A percentile compares a stretch with the other conserved stretches of the same genome.
These are phyloP conservation scores for Podosphaera aphanis DNA, from an alignment of 2,329 filamentous ascomycete species.

Conservation along the genomic window DNA sequence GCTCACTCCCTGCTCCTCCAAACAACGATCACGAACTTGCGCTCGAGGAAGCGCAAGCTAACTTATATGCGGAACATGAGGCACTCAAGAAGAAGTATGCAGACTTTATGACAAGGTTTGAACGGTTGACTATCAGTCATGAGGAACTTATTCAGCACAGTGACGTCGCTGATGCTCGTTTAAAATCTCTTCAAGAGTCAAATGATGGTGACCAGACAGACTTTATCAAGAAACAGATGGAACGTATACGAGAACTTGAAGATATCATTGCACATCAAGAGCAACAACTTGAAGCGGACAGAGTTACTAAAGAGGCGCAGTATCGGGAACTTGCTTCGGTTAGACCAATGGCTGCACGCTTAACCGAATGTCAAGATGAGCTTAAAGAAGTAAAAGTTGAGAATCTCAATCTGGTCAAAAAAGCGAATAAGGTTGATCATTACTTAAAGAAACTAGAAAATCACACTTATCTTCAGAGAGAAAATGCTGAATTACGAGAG, in stretches of 20 bases:
- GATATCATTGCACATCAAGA: constrained; percentile 50
- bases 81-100: constrained; percentile 31
- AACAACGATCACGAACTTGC: constrained; percentile 14
- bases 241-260: constrained; percentile 40
- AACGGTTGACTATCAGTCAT: constrained; percentile 35
- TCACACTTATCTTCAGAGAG: constrained; percentile 29
- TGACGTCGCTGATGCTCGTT: constrained; percentile 29
- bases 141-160: constrained; percentile 32
- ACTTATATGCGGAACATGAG: constrained; percentile 24
- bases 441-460: constrained; percentile 39
- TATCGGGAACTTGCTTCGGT: constrained; percentile 26
- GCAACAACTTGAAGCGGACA: constrained; percentile 32
- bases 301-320: constrained; percentile 20
- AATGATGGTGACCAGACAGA: constrained; percentile 28
- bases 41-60: constrained; percentile 25
- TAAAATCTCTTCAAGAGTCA: constrained; percentile 14
- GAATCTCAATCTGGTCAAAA: constrained; percentile 33
- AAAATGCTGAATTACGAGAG: constrained; percentile 30
- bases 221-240: constrained; percentile 29
- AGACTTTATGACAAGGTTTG: constrained; percentile 33
- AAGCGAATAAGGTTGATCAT: constrained; percentile 37
- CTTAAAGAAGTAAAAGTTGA: constrained; percentile 34
- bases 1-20: not conserved
- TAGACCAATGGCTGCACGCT: constrained; percentile 22
- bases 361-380: constrained; percentile 32